These are phyloP conservation scores for Lepidopterella palustris DNA, from an alignment of 495 filamentous ascomycete genomes.

Conservation along the genomic window DNA sequence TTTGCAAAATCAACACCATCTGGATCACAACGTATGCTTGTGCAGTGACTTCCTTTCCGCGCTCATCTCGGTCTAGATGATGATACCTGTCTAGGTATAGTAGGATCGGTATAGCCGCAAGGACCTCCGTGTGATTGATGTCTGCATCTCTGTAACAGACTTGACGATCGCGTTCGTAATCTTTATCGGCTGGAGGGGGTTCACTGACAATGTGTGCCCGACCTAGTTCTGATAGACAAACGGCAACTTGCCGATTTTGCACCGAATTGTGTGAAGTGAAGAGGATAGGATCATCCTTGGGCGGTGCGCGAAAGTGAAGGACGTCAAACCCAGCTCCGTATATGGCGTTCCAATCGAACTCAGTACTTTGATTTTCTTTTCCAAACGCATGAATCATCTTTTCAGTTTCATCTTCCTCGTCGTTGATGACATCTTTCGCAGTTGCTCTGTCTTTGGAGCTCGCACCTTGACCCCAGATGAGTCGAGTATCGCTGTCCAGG, in stretches of 20 bases:
- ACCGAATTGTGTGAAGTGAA: conserved; percentile 15
- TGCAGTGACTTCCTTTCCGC: conserved; percentile 11
- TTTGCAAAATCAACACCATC: conserved; percentile 7
- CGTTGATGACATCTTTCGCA: conserved; percentile 61
- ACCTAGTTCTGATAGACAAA: conserved; percentile 17
- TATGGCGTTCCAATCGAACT: conserved; percentile 70
- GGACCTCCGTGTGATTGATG: conserved; percentile 39
- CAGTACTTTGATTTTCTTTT: conserved; percentile 65
- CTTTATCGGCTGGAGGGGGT: conserved; percentile 25
- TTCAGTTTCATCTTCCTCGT: conserved; percentile 57
- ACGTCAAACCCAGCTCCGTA: conserved; percentile 88
- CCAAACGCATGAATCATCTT: conserved; percentile 73
- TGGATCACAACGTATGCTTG: conserved; percentile 16
- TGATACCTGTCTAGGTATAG: conserved; percentile 51
- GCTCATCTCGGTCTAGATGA: conserved; percentile 31
- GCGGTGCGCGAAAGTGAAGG: conserved; percentile 54
- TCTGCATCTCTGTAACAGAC: conserved; percentile 54
- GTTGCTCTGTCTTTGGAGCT: conserved; percentile 52
- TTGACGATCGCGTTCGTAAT: conserved; percentile 32
- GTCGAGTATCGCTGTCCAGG: conserved; percentile 50
- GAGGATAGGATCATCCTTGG: conserved; percentile 21
- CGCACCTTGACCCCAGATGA: conserved; percentile 92
- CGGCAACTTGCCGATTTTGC: conserved; percentile 15
- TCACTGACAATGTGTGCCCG: conserved; percentile 9
- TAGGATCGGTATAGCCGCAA: conserved; percentile 47